A percentile compares a stretch with the other conserved stretches of the same genome.
Conservation (phyloP, 805 yeast species). For the Starmera quercuum region DNA sequence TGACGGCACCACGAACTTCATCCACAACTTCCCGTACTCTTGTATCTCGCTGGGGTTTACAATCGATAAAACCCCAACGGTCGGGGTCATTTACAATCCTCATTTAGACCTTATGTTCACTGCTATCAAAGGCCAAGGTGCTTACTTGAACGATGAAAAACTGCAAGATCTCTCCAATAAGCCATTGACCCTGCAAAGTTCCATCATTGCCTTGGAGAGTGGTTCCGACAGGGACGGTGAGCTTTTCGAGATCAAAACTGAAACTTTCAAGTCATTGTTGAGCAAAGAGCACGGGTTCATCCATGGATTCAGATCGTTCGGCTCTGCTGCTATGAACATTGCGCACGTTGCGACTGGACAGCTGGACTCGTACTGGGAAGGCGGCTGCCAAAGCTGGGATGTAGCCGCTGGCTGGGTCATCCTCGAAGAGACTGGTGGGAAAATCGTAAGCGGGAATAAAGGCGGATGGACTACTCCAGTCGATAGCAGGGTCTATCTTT, state of each 20-base stretch:
- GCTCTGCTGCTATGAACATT: constrained; percentile 59
- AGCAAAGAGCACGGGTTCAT: constrained; percentile 46
- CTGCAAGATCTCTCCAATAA: constrained; percentile 24
- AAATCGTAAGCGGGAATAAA: constrained; percentile 45
- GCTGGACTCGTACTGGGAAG: constrained; percentile 61
- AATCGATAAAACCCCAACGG: constrained; percentile 36
- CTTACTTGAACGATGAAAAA: constrained; percentile 38
- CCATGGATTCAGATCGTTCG: constrained; percentile 55
- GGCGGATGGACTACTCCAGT: constrained; percentile 41
- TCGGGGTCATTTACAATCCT: constrained; percentile 66
- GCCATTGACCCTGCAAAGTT: constrained; percentile 38
- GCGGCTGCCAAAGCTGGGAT: constrained; percentile 66
- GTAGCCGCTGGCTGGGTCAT: constrained; percentile 65
- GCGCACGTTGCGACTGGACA: constrained; percentile 52
- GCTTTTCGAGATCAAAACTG: constrained; percentile 41
- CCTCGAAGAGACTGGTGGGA: constrained; percentile 51
- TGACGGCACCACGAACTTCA: constrained; percentile 61
- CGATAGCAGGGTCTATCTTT: constrained; percentile 46
- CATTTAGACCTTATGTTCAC: constrained; percentile 43
- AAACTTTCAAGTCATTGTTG: constrained; percentile 37
- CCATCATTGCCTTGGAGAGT: constrained; percentile 52
- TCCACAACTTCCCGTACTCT: constrained; percentile 54
- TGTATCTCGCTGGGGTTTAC: constrained; percentile 58
- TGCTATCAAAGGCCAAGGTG: constrained; percentile 50
- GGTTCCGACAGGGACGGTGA: constrained; percentile 51